A percentile compares a stretch with the other conserved stretches of the same genome.
Conservation (phyloP, 345 rosid genomes). For the Carallia brachiata region DNA sequence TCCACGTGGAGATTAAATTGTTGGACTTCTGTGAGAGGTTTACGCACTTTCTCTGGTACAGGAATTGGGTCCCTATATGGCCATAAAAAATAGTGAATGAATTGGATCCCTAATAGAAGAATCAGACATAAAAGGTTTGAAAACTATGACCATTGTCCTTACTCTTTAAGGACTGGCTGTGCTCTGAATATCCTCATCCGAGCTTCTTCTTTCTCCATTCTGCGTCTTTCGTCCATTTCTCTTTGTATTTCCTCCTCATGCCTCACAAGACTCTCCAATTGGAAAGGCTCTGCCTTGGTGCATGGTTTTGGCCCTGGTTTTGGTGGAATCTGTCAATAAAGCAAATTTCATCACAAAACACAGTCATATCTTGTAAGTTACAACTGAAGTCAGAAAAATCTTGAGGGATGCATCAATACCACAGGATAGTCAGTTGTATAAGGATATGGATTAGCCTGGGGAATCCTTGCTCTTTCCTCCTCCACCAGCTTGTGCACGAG, state of each 20-base stretch:
- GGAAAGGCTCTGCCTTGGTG: slow-evolving; percentile 85
- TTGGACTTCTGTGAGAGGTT: slow-evolving; percentile 80
- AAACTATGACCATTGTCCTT: slow-evolving; percentile 17
- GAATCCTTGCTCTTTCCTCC: slow-evolving; percentile 75
- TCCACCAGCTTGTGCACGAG: slow-evolving; percentile 55
- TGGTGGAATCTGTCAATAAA: slow-evolving; percentile 64
- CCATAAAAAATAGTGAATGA: not conserved
- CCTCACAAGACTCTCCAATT: slow-evolving; percentile 74
- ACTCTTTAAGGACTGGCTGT: slow-evolving; percentile 77
- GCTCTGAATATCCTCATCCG: slow-evolving; percentile 75
- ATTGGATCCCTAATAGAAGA: not conserved
- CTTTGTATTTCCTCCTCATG: slow-evolving; percentile 86
- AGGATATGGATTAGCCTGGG: slow-evolving; percentile 88
- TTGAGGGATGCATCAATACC: slow-evolving; percentile 40
- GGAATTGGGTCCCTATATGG: slow-evolving; percentile 79
- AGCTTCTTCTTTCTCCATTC: slow-evolving; percentile 70
- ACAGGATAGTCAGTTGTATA: slow-evolving; percentile 94
- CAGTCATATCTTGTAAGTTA: not conserved
- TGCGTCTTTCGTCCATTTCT: slow-evolving; percentile 76
- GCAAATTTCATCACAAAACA: not conserved
- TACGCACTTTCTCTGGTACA: slow-evolving; percentile 83
- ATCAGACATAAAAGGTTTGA: not conserved
- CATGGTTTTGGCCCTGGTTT: slow-evolving; percentile 81
- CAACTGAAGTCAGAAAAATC: not conserved
- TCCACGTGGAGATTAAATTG: slow-evolving; percentile 65